These are phyloP conservation scores for Tulasnella sp. DNA, from an alignment of 768 basidiomycete genomes.

Conservation along the genomic window DNA sequence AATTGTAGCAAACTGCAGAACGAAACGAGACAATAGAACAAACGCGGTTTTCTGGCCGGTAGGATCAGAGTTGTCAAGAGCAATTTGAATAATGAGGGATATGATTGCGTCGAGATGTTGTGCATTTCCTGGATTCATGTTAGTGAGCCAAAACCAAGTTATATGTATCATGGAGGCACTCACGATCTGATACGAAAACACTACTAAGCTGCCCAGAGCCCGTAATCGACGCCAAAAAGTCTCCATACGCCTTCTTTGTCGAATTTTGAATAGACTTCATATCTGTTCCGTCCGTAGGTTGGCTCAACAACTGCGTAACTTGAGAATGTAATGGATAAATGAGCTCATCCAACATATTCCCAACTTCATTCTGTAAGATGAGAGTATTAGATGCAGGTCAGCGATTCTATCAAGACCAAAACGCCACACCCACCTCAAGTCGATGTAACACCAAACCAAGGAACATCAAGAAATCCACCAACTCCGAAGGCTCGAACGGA, in stretches of 20 bases:
- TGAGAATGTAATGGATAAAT: conserved; percentile 76
- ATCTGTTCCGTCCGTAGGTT: conserved; percentile 74
- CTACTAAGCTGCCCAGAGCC: conserved; percentile 65
- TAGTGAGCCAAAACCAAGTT: neutral
- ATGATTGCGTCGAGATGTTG: conserved; percentile 53
- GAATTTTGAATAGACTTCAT: conserved; percentile 64
- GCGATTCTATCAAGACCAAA: neutral
- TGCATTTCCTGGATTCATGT: conserved; percentile 42
- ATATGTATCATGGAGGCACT: conserved; percentile 22
- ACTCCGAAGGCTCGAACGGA: conserved; percentile 82
- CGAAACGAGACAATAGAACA: conserved; percentile 57
- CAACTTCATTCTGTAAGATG: conserved; percentile 55
- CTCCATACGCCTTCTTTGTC: conserved; percentile 80
- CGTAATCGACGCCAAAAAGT: conserved; percentile 68
- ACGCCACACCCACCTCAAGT: neutral
- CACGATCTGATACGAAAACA: conserved; percentile 81
- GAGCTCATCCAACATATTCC: conserved; percentile 78
- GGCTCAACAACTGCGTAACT: conserved; percentile 63
- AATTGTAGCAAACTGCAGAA: conserved; percentile 49
- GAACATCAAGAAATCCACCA: conserved; percentile 93
- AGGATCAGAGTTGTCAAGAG: conserved; percentile 65
- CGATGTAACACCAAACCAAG: conserved; percentile 83
- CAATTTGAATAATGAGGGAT: conserved; percentile 55
- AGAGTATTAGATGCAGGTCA: neutral
- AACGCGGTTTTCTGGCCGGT: conserved; percentile 67